Evolutionary conservation across 2,329 filamentous ascomycete species (phyloP).

Genomic region (Colletotrichum truncatum): DNA sequence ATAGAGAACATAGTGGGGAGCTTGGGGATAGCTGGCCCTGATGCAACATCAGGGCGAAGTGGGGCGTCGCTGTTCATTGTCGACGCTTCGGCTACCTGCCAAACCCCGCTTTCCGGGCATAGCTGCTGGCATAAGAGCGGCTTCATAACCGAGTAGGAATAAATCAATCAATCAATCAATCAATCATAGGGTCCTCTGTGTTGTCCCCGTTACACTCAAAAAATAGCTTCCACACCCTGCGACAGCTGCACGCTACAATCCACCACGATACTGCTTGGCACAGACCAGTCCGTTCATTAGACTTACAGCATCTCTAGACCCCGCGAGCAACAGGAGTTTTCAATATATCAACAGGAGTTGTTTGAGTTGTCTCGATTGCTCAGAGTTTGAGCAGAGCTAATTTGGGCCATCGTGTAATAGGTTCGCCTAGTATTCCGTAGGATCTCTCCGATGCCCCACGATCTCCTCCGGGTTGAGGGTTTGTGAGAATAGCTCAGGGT

Average conservation of each 20-base stretch:
- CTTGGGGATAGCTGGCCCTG: too few species aligned
- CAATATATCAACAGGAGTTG: neutral
- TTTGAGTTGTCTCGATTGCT: neutral
- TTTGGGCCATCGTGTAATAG: neutral
- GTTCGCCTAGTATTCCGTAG: constrained; percentile 8
- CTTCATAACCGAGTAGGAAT: too few species aligned
- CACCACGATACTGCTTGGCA: neutral
- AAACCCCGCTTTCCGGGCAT: too few species aligned
- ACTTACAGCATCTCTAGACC: neutral
- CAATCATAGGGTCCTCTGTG: too few species aligned
- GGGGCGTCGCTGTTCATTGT: too few species aligned
- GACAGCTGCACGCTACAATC: neutral
- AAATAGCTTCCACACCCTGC: neutral
- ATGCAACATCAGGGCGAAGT: too few species aligned
- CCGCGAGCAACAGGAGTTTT: neutral
- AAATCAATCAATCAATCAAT: too few species aligned
- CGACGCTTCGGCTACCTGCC: too few species aligned
- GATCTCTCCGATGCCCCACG: constrained; percentile 18
- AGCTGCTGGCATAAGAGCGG: too few species aligned
- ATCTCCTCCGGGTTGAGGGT: constrained; percentile 20
- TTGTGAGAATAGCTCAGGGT: neutral
- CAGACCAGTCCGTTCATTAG: constrained; percentile 11
- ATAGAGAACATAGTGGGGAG: too few species aligned
- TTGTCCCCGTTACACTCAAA: neutral
- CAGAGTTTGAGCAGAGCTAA: neutral